Conservation (phyloP, 202 grass and related monocot genomes). For the Schoenoplectus tabernaemontani region DNA sequence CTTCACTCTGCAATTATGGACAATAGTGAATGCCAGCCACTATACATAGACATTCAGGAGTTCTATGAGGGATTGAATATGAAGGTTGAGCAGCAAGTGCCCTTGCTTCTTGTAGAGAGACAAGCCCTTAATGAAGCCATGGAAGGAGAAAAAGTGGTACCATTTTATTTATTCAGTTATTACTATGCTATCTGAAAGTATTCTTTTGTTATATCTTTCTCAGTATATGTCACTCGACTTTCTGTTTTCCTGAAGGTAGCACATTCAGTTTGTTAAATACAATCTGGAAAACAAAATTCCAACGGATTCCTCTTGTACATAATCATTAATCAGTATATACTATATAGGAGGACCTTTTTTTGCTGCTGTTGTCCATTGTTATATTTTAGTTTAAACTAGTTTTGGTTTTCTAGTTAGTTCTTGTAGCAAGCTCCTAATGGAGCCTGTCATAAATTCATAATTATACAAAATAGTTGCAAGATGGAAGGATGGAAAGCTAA, state of each 20-base stretch:
- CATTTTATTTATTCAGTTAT: slow-evolving; percentile 1
- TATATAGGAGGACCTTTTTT: no score
- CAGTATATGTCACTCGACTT: background rate
- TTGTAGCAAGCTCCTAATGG: background rate
- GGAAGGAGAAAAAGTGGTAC: slow-evolving; percentile 82
- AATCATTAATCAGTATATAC: background rate
- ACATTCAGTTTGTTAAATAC: background rate
- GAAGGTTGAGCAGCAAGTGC: slow-evolving; percentile 85
- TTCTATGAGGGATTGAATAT: slow-evolving; percentile 90
- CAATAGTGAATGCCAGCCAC: slow-evolving; percentile 61
- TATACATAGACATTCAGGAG: slow-evolving; percentile 92
- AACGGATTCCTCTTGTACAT: background rate
- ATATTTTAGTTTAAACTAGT: background rate
- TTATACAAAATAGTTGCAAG: background rate
- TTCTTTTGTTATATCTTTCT: background rate
- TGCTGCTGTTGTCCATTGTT: background rate
- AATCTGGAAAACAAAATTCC: background rate
- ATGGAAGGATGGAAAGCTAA: background rate
- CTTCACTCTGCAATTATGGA: slow-evolving; percentile 76
- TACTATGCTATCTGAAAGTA: background rate
- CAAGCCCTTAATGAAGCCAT: slow-evolving; percentile 84
- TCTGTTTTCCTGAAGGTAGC: background rate
- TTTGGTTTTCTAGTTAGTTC: background rate
- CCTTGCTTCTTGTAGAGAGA: slow-evolving; percentile 74
- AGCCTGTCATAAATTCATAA: background rate